phyloP scores from a whole-genome alignment of 257 asterid genomes.

The Plantago ovata region DNA sequence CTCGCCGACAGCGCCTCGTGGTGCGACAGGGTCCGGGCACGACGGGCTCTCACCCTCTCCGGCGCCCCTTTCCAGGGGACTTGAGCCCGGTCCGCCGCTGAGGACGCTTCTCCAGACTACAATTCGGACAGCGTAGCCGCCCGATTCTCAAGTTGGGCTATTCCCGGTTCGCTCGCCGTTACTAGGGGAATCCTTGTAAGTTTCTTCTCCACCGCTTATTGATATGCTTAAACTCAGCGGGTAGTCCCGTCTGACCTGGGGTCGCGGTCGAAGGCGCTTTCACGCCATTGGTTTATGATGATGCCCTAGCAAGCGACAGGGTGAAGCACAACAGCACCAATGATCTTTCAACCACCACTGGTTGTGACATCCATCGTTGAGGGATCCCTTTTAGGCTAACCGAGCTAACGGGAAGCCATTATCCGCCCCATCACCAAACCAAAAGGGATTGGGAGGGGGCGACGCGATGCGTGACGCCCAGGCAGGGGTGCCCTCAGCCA shows the following conservation, averaged over 20 bases:
- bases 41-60: conserved; percentile 7
- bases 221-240: conserved; percentile 11
- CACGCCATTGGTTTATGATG: too few relatives aligned
- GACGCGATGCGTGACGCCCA: conserved; percentile 12
- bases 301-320: too few relatives aligned
- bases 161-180: conserved; percentile 36
- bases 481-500: conserved; percentile 8
- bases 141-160: conserved; percentile 22
- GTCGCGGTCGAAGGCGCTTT: not conserved
- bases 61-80: conserved; percentile 9
- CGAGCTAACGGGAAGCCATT: too few relatives aligned
- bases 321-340: too few relatives aligned
- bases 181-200: conserved; percentile 23
- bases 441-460: too few relatives aligned
- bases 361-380: too few relatives aligned
- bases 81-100: conserved; percentile 6
- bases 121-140: conserved; percentile 6
- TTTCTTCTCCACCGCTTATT: conserved; percentile 17
- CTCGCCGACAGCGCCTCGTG: too few relatives aligned
- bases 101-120: conserved; percentile 9
- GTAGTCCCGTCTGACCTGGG: conserved; percentile 12
- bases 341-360: too few relatives aligned
- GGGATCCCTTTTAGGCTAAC: too few relatives aligned
- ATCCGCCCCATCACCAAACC: too few relatives aligned
- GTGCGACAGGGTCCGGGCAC: too few relatives aligned